These are phyloP conservation scores for Diutina catenulata DNA, from an alignment of 1,139 yeast genomes.

Conservation along the genomic window DNA sequence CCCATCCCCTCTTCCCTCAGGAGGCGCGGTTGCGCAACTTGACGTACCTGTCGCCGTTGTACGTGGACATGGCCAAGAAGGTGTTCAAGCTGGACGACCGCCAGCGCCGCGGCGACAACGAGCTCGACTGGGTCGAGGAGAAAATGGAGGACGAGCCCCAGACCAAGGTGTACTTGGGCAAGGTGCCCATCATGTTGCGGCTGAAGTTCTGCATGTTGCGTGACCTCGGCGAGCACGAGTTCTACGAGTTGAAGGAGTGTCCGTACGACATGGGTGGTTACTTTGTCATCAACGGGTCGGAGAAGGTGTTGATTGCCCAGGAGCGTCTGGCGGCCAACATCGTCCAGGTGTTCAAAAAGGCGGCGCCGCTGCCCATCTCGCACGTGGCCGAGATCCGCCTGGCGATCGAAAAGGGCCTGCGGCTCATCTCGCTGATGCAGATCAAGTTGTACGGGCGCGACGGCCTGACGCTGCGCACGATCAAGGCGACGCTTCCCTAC, in stretches of 20 bases:
- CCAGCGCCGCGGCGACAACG: constrained; percentile 41
- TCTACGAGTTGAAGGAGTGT: constrained; percentile 92
- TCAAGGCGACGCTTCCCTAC: constrained; percentile 91
- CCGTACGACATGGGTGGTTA: constrained; percentile 99
- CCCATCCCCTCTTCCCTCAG: constrained; percentile 97
- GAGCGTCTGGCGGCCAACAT: constrained; percentile 97
- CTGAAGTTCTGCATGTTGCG: constrained; percentile 92
- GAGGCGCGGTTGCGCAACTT: constrained; percentile 94
- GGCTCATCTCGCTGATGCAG: constrained; percentile 89
- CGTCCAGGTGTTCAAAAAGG: constrained; percentile 95
- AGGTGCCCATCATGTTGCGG: constrained; percentile 95
- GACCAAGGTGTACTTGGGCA: constrained; percentile 82
- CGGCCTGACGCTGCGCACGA: constrained; percentile 66
- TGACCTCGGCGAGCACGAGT: constrained; percentile 87
- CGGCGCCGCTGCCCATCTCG: constrained; percentile 94
- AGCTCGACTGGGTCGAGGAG: constrained; percentile 61
- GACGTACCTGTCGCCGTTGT: constrained; percentile 91
- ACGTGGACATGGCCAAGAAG: constrained; percentile 90
- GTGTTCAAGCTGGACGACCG: constrained; percentile 78
- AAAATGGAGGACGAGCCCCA: constrained; percentile 33
- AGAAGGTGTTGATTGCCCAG: constrained; percentile 95
- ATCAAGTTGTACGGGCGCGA: constrained; percentile 84
- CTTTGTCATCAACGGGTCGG: constrained; percentile 95
- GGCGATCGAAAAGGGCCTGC: constrained; percentile 93
- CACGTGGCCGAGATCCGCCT: constrained; percentile 95